A percentile compares a stretch with the other conserved stretches of the same genome.
Conservation (phyloP, 1,284 basidiomycete genomes). For the Leccinum solheimii region DNA sequence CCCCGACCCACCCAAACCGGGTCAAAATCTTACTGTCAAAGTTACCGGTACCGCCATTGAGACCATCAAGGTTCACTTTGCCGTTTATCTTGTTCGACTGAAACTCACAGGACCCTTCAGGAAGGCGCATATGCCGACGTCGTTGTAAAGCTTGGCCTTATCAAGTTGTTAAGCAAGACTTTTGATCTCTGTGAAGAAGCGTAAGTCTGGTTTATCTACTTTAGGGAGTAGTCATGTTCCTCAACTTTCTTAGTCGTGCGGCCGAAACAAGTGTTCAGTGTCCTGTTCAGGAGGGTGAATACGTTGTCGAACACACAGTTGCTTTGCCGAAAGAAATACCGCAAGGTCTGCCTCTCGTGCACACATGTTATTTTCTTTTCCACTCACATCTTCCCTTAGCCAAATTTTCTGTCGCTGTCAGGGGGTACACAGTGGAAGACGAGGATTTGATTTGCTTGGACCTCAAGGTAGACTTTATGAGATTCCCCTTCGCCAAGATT, state of each 20-base stretch:
- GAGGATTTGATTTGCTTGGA: slow-evolving; percentile 81
- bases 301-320: slow-evolving; percentile 78
- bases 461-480: slow-evolving; percentile 74
- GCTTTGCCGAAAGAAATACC: slow-evolving; percentile 88
- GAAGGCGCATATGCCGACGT: slow-evolving; percentile 91
- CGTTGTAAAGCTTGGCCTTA: slow-evolving; percentile 82
- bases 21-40: slow-evolving; percentile 78
- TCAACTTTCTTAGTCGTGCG: slow-evolving; percentile 48
- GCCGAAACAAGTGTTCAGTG: slow-evolving; percentile 76
- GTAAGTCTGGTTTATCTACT: slow-evolving; percentile 51
- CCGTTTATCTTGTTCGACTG: background rate
- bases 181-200: slow-evolving; percentile 93
- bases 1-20: slow-evolving; percentile 85
- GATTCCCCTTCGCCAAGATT: slow-evolving; percentile 38
- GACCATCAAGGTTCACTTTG: slow-evolving; percentile 60
- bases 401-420: slow-evolving; percentile 79
- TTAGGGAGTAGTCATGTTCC: background rate
- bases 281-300: slow-evolving; percentile 70
- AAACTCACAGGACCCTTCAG: slow-evolving; percentile 42
- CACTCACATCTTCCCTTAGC: slow-evolving; percentile 48
- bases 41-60: slow-evolving; percentile 64
- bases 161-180: slow-evolving; percentile 78
- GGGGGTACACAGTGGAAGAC: slow-evolving; percentile 77
- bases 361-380: background rate
- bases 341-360: slow-evolving; percentile 53